Evolutionary conservation across 2,329 filamentous ascomycete species (phyloP).

Genomic region (Akanthomyces uredinophilus): DNA sequence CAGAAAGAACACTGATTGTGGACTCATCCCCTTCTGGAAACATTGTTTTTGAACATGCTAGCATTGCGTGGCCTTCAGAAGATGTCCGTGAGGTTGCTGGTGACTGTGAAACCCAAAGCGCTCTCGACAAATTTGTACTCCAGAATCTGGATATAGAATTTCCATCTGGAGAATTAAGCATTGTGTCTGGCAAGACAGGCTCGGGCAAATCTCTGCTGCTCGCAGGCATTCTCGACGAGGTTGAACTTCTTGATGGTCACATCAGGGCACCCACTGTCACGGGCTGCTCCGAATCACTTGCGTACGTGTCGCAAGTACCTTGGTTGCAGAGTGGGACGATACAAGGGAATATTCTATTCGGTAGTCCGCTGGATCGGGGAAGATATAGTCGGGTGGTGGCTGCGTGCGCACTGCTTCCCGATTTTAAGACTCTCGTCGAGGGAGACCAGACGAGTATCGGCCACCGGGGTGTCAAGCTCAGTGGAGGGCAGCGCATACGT

Average conservation of each 20-base stretch:
- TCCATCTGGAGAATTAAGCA: background rate
- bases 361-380: background rate
- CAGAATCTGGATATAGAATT: background rate
- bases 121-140: background rate
- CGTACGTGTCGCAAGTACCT: background rate
- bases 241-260: background rate
- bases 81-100: background rate
- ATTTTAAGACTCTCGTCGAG: background rate
- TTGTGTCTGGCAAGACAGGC: slow-evolving; percentile 7
- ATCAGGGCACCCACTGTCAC: background rate
- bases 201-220: slow-evolving; percentile 1
- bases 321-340: background rate
- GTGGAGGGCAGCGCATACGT: background rate
- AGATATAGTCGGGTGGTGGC: background rate
- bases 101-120: background rate
- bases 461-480: background rate
- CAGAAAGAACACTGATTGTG: background rate
- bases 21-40: background rate
- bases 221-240: slow-evolving; percentile 3
- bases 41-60: background rate
- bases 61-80: slow-evolving; percentile 4
- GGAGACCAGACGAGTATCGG: background rate
- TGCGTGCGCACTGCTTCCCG: background rate
- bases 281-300: background rate
- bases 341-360: slow-evolving; percentile 1